Evolutionary conservation across 805 yeast genomes (phyloP).

Genomic region (Candida awuae): DNA sequence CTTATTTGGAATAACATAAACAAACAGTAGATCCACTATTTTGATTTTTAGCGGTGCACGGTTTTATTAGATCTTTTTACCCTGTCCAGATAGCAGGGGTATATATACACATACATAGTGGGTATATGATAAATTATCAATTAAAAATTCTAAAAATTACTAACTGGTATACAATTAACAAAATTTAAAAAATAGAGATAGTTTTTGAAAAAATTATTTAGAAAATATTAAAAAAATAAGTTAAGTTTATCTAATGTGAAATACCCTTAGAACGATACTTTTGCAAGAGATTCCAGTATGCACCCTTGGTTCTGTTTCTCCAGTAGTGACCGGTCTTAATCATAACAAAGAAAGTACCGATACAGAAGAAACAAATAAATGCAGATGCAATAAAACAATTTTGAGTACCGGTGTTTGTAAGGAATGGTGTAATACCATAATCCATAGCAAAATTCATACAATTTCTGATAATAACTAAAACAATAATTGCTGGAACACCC

Average conservation of each 20-base stretch:
- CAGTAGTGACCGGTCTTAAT: constrained; percentile 29
- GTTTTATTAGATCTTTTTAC: too few relatives aligned
- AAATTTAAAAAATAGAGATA: background rate
- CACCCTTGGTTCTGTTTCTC: constrained; percentile 28
- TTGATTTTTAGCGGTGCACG: too few relatives aligned
- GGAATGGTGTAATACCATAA: constrained; percentile 56
- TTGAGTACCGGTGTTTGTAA: constrained; percentile 42
- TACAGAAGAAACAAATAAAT: constrained; percentile 40
- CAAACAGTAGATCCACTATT: too few relatives aligned
- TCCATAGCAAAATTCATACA: constrained; percentile 52
- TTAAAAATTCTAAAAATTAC: too few relatives aligned
- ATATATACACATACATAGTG: too few relatives aligned
- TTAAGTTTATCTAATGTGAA: background rate
- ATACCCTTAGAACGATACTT: constrained; percentile 20
- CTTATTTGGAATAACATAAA: too few relatives aligned
- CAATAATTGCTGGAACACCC: constrained; percentile 46
- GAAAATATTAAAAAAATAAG: background rate
- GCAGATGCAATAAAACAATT: constrained; percentile 52
- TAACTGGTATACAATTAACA: too few relatives aligned
- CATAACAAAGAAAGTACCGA: constrained; percentile 38
- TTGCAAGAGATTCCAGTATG: constrained; percentile 31
- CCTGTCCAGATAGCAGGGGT: too few relatives aligned
- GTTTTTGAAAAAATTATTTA: too few relatives aligned
- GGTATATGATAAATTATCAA: too few relatives aligned
- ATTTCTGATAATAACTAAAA: constrained; percentile 49